A percentile compares a stretch with the other conserved stretches of the same genome.
Evolutionary conservation across 371 early-diverging fungal genomes (phyloP).

Genomic region (Saksenaea vasiformis): DNA sequence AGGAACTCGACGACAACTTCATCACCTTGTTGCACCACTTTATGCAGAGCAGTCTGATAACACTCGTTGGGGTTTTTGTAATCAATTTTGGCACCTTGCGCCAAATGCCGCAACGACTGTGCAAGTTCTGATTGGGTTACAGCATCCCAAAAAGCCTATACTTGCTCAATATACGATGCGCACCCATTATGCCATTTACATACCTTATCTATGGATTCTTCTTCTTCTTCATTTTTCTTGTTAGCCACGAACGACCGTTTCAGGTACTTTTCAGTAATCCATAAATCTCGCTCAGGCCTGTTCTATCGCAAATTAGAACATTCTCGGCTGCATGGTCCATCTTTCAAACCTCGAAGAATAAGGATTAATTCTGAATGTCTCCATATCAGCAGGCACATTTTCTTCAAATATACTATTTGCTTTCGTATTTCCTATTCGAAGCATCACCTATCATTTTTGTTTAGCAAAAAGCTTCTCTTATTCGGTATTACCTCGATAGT

Average conservation of each 20-base stretch:
- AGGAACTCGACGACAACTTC: conserved; percentile 69
- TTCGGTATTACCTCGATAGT: conserved; percentile 52
- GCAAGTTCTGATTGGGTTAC: conserved; percentile 58
- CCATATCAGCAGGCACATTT: conserved; percentile 41
- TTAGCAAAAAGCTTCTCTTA: not conserved
- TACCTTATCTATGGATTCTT: conserved; percentile 29
- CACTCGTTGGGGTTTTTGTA: conserved; percentile 58
- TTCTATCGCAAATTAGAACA: not conserved
- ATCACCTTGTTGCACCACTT: conserved; percentile 59
- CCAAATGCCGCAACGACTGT: conserved; percentile 60
- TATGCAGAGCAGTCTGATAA: conserved; percentile 62
- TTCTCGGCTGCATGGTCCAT: not conserved
- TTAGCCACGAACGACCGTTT: conserved; percentile 61
- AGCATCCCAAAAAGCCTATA: conserved; percentile 61
- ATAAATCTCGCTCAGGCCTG: conserved; percentile 69
- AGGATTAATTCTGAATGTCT: conserved; percentile 32
- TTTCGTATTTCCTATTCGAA: conserved; percentile 74
- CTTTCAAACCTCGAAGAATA: conserved; percentile 28
- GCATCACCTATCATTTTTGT: conserved; percentile 62
- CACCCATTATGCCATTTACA: not conserved
- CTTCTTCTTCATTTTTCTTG: conserved; percentile 25
- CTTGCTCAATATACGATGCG: not conserved
- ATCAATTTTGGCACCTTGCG: conserved; percentile 79
- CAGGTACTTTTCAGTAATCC: conserved; percentile 77
- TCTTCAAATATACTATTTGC: conserved; percentile 79